Conservation (phyloP, 768 basidiomycete genomes). For the Xerocomellus chrysenteron region DNA sequence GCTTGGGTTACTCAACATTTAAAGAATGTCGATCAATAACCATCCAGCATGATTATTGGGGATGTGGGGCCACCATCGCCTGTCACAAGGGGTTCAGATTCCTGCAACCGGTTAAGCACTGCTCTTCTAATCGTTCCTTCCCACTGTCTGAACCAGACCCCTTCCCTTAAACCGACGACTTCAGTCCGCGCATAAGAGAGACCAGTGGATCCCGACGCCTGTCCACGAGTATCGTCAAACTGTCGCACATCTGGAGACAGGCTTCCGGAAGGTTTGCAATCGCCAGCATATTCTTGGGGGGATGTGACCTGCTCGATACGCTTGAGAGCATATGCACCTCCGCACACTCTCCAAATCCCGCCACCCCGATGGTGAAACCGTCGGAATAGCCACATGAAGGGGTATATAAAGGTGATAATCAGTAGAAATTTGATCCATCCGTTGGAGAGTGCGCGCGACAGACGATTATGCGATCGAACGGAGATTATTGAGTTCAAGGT, state of each 20-base stretch:
- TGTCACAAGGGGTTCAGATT: conserved; percentile 33
- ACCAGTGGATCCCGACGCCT: conserved; percentile 23
- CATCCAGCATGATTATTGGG: conserved; percentile 25
- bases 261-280: conserved; percentile 2
- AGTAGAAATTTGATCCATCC: conserved; percentile 70
- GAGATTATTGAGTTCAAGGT: conserved; percentile 49
- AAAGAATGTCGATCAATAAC: conserved; percentile 10
- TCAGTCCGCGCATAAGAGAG: conserved; percentile 35
- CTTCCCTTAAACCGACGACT: conserved; percentile 63
- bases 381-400: conserved; percentile 79
- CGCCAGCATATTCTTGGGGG: conserved; percentile 2
- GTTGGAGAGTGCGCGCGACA: conserved; percentile 68
- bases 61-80: conserved; percentile 20
- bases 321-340: conserved; percentile 74
- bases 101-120: conserved; percentile 46
- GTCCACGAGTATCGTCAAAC: neutral
- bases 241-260: conserved; percentile 2
- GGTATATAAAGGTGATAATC: conserved; percentile 69
- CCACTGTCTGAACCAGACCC: conserved; percentile 80
- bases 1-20: neutral
- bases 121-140: conserved; percentile 64
- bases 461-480: conserved; percentile 63
- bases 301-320: conserved; percentile 27
- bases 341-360: conserved; percentile 73
- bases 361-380: conserved; percentile 67